Evolutionary conservation across 768 basidiomycete genomes (phyloP).

Genomic region (Trametes maxima): DNA sequence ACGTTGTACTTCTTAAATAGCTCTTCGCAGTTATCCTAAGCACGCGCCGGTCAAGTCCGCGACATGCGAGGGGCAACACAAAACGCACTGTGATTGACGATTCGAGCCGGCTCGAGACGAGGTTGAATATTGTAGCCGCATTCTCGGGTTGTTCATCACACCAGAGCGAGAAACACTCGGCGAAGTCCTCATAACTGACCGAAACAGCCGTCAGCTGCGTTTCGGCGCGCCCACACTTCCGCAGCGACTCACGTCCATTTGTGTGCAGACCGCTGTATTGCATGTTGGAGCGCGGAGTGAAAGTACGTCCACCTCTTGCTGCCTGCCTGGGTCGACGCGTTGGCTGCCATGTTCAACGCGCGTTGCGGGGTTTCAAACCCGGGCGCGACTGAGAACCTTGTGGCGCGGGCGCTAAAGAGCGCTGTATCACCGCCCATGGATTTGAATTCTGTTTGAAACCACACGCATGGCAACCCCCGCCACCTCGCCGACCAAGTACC

Average conservation of each 20-base stretch:
- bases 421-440: not conserved
- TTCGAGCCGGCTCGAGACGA: conserved; percentile 73
- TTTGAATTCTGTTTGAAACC: no score
- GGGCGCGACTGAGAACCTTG: not conserved
- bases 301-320: conserved; percentile 56
- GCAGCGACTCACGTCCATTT: conserved; percentile 51
- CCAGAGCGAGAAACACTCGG: conserved; percentile 42
- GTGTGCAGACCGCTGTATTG: conserved; percentile 52
- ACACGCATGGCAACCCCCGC: no score
- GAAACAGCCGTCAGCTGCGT: not conserved
- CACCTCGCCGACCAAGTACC: no score
- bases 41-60: not conserved
- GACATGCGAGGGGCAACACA: not conserved
- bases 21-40: conserved; percentile 64
- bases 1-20: conserved; percentile 71
- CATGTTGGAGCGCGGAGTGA: conserved; percentile 54
- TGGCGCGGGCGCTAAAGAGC: not conserved
- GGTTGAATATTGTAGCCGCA: conserved; percentile 44
- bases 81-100: conserved; percentile 49
- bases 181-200: conserved; percentile 50
- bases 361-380: conserved; percentile 22
- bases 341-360: conserved; percentile 31
- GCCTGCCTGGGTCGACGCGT: conserved; percentile 25
- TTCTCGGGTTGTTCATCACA: conserved; percentile 40
- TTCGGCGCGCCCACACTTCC: not conserved